A percentile compares a stretch with the other conserved stretches of the same genome.
Conservation (phyloP, 1,139 yeast species). For the Zygosaccharomyces pseudobailii region DNA sequence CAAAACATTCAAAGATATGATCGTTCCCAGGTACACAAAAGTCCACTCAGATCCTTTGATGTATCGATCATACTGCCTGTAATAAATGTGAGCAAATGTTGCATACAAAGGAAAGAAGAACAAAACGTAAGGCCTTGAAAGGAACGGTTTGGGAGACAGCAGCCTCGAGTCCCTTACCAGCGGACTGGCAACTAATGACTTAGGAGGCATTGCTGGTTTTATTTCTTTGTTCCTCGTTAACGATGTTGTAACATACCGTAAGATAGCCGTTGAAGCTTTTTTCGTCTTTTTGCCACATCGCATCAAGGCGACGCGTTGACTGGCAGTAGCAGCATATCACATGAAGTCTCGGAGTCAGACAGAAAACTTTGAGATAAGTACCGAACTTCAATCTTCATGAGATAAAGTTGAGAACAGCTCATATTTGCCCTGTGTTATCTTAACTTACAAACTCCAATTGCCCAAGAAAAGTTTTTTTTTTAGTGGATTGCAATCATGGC, state of each 20-base stretch:
- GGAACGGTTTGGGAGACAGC: constrained; percentile 60
- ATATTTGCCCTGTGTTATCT: too few species aligned
- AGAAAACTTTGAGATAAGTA: too few species aligned
- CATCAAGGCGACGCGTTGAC: constrained; percentile 3
- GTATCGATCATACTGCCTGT: constrained; percentile 67
- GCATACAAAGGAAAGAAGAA: constrained; percentile 84
- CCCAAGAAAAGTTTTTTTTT: too few species aligned
- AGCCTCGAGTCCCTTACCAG: constrained; percentile 45
- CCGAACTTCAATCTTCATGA: too few species aligned
- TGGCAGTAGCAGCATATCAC: not conserved
- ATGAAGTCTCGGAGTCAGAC: not conserved
- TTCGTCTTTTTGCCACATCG: constrained; percentile 4
- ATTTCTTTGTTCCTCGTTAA: not conserved
- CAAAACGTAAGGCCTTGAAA: constrained; percentile 73
- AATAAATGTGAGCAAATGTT: constrained; percentile 60
- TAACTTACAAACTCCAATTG: too few species aligned
- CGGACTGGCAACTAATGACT: constrained; percentile 35
- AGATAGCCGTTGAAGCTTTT: not conserved
- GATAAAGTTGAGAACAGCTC: not conserved
- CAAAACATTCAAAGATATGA: constrained; percentile 67
- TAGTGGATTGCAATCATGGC: not conserved
- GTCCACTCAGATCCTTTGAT: constrained; percentile 80
- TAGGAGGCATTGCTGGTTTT: constrained; percentile 18
- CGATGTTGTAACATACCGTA: too few species aligned
- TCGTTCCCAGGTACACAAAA: constrained; percentile 73